Percentiles rank a stretch among this genome's conserved stretches.
Conservation (phyloP, 2,329 filamentous ascomycete species). For the Parafenestella ontariensis region DNA sequence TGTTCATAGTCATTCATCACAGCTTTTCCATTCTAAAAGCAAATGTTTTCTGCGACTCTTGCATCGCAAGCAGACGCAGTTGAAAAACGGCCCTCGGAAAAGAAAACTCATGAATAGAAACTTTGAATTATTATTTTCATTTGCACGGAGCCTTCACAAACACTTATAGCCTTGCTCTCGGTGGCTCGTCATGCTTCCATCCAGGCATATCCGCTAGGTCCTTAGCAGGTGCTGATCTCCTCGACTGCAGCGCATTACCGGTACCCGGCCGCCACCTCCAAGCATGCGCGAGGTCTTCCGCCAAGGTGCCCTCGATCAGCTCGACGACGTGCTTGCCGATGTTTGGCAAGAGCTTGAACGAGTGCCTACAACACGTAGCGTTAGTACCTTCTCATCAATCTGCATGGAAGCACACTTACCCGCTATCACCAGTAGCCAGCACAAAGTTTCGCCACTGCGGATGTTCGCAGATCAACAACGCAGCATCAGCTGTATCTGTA, state of each 20-base stretch:
- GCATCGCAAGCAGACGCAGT: too few relatives aligned
- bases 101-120: too few relatives aligned
- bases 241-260: constrained; percentile 54
- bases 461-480: constrained; percentile 65
- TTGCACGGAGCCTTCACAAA: background rate
- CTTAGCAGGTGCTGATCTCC: constrained; percentile 51
- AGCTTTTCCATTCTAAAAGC: too few relatives aligned
- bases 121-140: background rate
- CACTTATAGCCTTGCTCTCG: constrained; percentile 12
- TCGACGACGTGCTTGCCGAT: constrained; percentile 58
- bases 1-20: too few relatives aligned
- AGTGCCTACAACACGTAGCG: constrained; percentile 42
- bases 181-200: constrained; percentile 44
- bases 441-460: constrained; percentile 58
- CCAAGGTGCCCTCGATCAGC: constrained; percentile 51
- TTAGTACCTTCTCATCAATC: constrained; percentile 2
- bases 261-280: constrained; percentile 56
- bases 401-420: constrained; percentile 39
- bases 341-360: constrained; percentile 56
- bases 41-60: too few relatives aligned
- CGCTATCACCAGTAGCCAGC: constrained; percentile 57
- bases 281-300: constrained; percentile 49
- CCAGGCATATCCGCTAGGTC: constrained; percentile 57
- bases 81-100: too few relatives aligned
- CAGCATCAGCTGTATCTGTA: constrained; percentile 66